These are phyloP conservation scores for Phytophthora tubulina DNA, from an alignment of 352 stramenopile species.

Conservation along the genomic window DNA sequence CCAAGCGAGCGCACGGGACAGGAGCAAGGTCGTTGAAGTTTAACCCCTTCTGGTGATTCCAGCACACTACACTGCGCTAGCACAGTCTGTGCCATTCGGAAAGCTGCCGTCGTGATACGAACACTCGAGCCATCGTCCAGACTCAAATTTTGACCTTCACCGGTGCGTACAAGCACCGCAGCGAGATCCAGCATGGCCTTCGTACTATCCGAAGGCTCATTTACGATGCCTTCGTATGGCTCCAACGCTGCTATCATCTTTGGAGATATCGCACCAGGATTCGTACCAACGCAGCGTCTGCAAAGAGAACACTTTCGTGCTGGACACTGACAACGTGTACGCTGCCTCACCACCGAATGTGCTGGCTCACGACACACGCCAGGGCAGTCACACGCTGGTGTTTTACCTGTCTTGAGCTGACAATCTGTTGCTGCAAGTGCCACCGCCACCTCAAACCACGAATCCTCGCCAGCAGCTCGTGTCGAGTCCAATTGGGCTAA, in stretches of 20 bases:
- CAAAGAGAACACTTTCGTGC: constrained; percentile 85
- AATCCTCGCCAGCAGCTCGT: constrained; percentile 60
- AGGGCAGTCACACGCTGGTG: constrained; percentile 71
- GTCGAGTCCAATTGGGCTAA: constrained; percentile 73
- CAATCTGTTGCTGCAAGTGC: constrained; percentile 83
- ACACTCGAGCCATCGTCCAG: constrained; percentile 36
- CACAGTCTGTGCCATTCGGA: constrained; percentile 73
- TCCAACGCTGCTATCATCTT: constrained; percentile 73
- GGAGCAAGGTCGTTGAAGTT: constrained; percentile 76
- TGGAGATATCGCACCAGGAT: constrained; percentile 60
- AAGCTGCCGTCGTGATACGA: constrained; percentile 59
- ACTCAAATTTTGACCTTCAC: constrained; percentile 59
- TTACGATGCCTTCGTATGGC: constrained; percentile 44
- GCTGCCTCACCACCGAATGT: constrained; percentile 78
- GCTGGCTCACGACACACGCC: constrained; percentile 67
- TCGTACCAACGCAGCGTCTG: constrained; percentile 71
- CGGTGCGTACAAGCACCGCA: constrained; percentile 51
- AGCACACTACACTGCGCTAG: constrained; percentile 79
- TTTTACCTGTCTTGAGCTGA: constrained; percentile 79
- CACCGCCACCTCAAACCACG: constrained; percentile 83
- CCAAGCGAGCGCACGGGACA: constrained; percentile 80
- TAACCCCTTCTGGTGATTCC: constrained; percentile 60
- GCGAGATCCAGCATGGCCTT: constrained; percentile 58
- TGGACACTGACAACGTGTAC: constrained; percentile 81
- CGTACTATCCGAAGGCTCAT: constrained; percentile 39